Base-by-base conservation (phyloP, 495 filamentous ascomycete species). In the Annulohypoxylon nitens region DNA sequence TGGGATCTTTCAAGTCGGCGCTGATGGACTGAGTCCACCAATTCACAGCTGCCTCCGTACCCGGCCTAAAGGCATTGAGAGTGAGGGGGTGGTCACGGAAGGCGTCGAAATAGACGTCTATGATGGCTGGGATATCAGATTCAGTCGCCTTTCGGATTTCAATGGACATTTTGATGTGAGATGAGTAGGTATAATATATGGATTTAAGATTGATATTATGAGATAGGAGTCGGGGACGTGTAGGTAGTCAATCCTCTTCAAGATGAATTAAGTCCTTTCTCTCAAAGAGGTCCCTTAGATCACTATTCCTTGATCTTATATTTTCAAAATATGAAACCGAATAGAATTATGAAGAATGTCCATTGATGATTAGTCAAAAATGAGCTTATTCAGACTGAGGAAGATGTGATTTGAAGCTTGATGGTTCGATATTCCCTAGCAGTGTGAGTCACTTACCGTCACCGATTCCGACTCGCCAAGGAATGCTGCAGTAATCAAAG, bases 41-140 rank as follows among this genome's bases (percentile, higher is more conserved):
- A 5, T 75, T 61, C 16, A 50, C 8, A 11, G 67, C 53, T n/a
- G 62, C 6, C 3, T 66, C 54, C 12, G 67, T 50, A 3, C 68
- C 50, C 0, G 69, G 59, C 1, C n/a, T 64, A 34, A 78, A 70
- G 18, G 67, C 30, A n/a, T 53, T 58, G 9, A 2, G 37, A 2
- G 61, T 69, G 14, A 72, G 3, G 8, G 69, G 73, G 71, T 81
- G 80, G 10, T 62, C 68, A 7, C 41, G 33, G 61, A 81, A 81
- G 55, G 79, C 76, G 20, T 78, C 69, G 61, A 77, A 73, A 39
- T 70, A 79, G 33, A 73, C 67, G 3, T 78, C 74, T 45, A 73
- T 60, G 4, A 81, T 67, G 5, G 57, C 51, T 33, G 71, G 67
- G 11, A 75, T 75, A 26, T 81, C 79, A 8, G 58, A 61, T 11